A percentile compares a stretch with the other conserved stretches of the same genome.
Conservation (phyloP, 2,329 filamentous ascomycete species). For the Fusarium sp. region DNA sequence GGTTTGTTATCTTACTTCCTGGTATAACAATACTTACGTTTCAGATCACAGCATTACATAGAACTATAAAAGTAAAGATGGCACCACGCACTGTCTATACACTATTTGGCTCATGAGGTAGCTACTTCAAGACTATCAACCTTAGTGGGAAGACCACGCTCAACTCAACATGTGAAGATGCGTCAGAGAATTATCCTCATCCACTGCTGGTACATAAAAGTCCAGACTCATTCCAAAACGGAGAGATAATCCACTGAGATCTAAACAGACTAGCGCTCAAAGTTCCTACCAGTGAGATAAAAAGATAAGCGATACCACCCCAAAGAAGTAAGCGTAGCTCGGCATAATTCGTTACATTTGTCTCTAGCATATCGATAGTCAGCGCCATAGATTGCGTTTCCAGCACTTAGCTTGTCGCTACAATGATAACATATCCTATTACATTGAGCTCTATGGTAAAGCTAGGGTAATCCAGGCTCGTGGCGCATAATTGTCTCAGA, state of each 20-base stretch:
- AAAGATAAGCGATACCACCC: fast-evolving
- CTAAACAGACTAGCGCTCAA: not conserved
- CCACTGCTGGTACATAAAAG: not conserved
- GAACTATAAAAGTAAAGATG: fast-evolving
- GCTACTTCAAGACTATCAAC: fast-evolving
- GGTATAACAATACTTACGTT: too few species aligned
- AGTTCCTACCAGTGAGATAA: not conserved
- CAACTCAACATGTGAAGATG: not conserved
- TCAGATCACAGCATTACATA: too few species aligned
- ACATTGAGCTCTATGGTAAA: not conserved
- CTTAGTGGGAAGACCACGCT: fast-evolving
- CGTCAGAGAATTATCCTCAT: fast-evolving
- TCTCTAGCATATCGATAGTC: not conserved
- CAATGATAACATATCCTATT: fast-evolving
- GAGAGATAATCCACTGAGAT: not conserved
- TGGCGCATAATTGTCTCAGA: not conserved
- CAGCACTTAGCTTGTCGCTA: not conserved
- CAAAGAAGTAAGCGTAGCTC: not conserved
- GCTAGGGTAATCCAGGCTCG: fast-evolving
- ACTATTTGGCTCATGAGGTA: fast-evolving
- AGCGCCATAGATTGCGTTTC: not conserved
- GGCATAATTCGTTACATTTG: not conserved
- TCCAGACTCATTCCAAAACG: not conserved
- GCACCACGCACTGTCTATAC: fast-evolving
- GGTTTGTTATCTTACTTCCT: too few species aligned